Conservation (phyloP, 192 early-diverging fungal genomes). For the Backusella macrospora region DNA sequence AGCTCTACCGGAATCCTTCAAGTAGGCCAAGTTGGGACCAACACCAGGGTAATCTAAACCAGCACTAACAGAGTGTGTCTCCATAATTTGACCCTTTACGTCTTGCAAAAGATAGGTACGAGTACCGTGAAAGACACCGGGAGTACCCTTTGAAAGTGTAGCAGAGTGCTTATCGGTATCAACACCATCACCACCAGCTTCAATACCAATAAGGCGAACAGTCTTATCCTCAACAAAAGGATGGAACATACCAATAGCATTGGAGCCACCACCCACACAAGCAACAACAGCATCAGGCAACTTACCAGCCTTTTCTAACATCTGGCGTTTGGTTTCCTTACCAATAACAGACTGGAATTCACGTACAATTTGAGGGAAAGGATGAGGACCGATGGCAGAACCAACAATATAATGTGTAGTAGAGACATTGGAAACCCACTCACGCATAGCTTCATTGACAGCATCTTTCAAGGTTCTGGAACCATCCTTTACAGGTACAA, state of each 20-base stretch:
- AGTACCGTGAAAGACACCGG: slow-evolving; percentile 97
- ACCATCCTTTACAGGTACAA: slow-evolving; percentile 81
- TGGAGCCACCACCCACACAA: slow-evolving; percentile 97
- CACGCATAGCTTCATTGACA: slow-evolving; percentile 98
- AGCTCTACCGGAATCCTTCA: slow-evolving; percentile 85
- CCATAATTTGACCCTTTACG: slow-evolving; percentile 93
- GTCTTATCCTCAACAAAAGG: slow-evolving; percentile 85
- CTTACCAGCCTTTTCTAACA: slow-evolving; percentile 78
- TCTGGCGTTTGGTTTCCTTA: slow-evolving; percentile 83
- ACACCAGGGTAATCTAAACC: slow-evolving; percentile 99
- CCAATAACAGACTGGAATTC: slow-evolving; percentile 99
- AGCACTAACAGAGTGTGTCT: slow-evolving; percentile 93
- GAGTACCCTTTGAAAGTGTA: slow-evolving; percentile 79
- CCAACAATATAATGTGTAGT: slow-evolving; percentile 97
- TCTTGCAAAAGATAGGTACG: slow-evolving; percentile 94
- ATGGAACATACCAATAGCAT: slow-evolving; percentile 97
- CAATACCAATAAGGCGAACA: slow-evolving; percentile 91
- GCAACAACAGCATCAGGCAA: slow-evolving; percentile 94
- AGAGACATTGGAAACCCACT: slow-evolving; percentile 95
- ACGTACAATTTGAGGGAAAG: slow-evolving; percentile 95
- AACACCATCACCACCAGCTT: slow-evolving; percentile 92
- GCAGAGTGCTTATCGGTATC: slow-evolving; percentile 90
- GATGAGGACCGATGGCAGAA: slow-evolving; percentile 96
- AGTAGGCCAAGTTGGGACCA: slow-evolving; percentile 93
- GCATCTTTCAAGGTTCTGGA: slow-evolving; percentile 95